Base-by-base conservation (phyloP, 2,329 filamentous ascomycete genomes). In the Hypomyces rosellus region DNA sequence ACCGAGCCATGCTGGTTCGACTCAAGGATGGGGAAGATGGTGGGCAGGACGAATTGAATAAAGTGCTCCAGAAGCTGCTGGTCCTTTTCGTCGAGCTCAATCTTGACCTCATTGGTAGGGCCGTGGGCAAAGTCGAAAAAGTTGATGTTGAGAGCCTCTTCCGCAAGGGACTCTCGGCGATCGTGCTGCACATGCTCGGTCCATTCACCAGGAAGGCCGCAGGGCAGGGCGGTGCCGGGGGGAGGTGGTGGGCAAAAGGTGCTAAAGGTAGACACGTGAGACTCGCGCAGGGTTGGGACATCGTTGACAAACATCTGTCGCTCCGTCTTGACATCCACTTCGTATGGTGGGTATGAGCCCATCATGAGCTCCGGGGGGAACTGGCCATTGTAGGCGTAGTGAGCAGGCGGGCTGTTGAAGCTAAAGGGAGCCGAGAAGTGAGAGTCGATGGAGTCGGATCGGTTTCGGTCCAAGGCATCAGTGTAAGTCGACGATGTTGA, bases 271-370 rank as follows among this genome's bases (percentile, higher is more conserved):
- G 91, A 95, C 36, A 90, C 85, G 33, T 89, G 89, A 12, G 90
- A 95, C 69, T 96, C 91, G 58, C 84, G 78, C 53, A 92, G 76
- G 13, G 90, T 87, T 4, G 89, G 89, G 50, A 96, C 80, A 65
- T 96, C 88, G 62, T 96, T 89, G 69, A 96, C 84, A 68, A 88
- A 96, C 75, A 95, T 90, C 60, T 96, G 89, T 57, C 89, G 81
- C 73, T 96, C 92, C 1, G 91, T 96, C 78, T 92, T 95, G 74
- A 97, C 87, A 67, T 96, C 92, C 54, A 96, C 85, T 69, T 96
- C 92, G 66, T 95, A 96, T 0, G 91, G 89, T 16, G 86, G 81
- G 66, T 80, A 86, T 56, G 34, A 38, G 34, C 79, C 73, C 53
- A 78, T 77, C 69, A 80, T 75, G 63, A 81, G 69, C 65, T 86